Base-by-base conservation (phyloP, 306 rosid genomes). In the Citrullus colocynthis region DNA sequence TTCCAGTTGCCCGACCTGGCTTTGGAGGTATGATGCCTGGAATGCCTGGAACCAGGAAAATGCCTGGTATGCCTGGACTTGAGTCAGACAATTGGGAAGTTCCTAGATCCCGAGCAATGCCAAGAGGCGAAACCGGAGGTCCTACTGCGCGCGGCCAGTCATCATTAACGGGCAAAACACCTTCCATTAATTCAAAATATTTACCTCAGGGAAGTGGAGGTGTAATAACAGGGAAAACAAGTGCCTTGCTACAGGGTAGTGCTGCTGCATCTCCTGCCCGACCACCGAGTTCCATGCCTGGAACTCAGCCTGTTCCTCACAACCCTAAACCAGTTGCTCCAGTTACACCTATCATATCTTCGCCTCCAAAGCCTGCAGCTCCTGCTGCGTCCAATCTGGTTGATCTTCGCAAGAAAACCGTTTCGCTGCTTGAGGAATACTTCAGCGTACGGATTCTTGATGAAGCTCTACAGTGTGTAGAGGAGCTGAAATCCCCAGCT, bases 391-490 rank as follows among this genome's bases (percentile, higher is more conserved):
- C 78, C 39, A 74, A 64, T 45, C 28, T 51, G 32, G 84, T 74
- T 58, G 70, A 41, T 21, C 82, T 80, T 78, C 84, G 44, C 7
- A 74, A 32, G 76, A 85, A 85, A 81, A 78, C 86, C 24, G 74
- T 78, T 42, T 81, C 85, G 39, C 87, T 81, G 42, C 80, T 86
- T 20, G 85, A 86, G 80, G 87, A 86, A 54, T 83, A 83, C 82
- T 85, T 85, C 81, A 78, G 85, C 24, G 83, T 85, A 59, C 57
- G 78, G 54, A 83, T 83, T 48, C 81, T 85, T 0, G 75, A 78
- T 17, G 86, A 85, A 83, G 88, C 88, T 21, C 83, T 80, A 21
- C 86, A 83, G 57, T 83, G 88, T 78, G 88, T 85, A 54, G 84
- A 81, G 78, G 87, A 84, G 80, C 79, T 84, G 71, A 78, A 81